Conservation (phyloP, 495 filamentous ascomycete species). For the Xylaria cubensis region DNA sequence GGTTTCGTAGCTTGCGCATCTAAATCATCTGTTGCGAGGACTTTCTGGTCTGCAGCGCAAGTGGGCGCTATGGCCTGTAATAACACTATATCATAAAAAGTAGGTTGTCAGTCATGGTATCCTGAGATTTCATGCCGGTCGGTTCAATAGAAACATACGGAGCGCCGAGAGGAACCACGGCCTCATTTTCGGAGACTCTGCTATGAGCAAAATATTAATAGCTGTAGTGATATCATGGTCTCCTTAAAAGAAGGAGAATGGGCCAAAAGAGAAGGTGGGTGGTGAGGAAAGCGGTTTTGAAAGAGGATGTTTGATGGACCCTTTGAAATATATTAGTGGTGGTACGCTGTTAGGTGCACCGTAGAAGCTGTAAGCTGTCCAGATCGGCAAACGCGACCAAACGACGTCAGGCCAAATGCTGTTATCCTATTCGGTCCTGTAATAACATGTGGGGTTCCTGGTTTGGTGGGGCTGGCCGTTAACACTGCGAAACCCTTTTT, state of each 20-base stretch:
- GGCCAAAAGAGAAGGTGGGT: conserved; percentile 2
- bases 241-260: conserved; percentile 29
- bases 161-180: conserved; percentile 48
- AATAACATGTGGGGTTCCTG: conserved; percentile 15
- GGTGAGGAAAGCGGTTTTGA: conserved; percentile 5
- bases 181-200: conserved; percentile 45
- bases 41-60: conserved; percentile 46
- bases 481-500: conserved; percentile 13
- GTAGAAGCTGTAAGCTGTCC: conserved; percentile 44
- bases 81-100: conserved; percentile 46
- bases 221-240: conserved; percentile 40
- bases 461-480: conserved; percentile 15
- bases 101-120: neutral
- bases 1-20: conserved; percentile 36
- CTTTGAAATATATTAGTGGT: conserved; percentile 1
- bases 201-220: conserved; percentile 39
- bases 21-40: conserved; percentile 37
- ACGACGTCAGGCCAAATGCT: conserved; percentile 33
- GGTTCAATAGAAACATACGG: conserved; percentile 42
- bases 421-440: conserved; percentile 4
- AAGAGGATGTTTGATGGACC: neutral
- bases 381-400: conserved; percentile 35
- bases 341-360: neutral
- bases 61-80: conserved; percentile 50
- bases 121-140: neutral